Evolutionary conservation across 2,329 filamentous ascomycete genomes (phyloP).

Genomic region (Taxawa tesnikishii): DNA sequence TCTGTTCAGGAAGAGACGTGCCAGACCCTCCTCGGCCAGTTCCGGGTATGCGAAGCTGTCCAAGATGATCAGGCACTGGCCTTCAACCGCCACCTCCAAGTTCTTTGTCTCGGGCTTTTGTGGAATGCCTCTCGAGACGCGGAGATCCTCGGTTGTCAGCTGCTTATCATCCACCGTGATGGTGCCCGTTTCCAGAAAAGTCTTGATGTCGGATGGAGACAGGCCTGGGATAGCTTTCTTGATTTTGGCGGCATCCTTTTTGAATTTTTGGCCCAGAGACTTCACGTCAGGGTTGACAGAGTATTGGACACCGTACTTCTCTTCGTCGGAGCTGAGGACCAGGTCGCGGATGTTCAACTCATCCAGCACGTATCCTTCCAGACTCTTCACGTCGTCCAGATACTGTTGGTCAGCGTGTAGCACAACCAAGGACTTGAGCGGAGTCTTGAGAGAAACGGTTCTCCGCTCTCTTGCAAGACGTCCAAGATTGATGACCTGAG

Average conservation of each 20-base stretch:
- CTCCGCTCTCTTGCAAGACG: slow-evolving; percentile 77
- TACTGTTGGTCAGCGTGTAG: slow-evolving; percentile 76
- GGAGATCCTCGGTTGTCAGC: slow-evolving; percentile 69
- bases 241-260: slow-evolving; percentile 84
- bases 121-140: slow-evolving; percentile 67
- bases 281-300: slow-evolving; percentile 87
- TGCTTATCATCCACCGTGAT: slow-evolving; percentile 79
- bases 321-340: slow-evolving; percentile 74
- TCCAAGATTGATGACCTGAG: slow-evolving; percentile 75
- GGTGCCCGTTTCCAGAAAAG: slow-evolving; percentile 59
- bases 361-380: slow-evolving; percentile 80
- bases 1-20: slow-evolving; percentile 83
- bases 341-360: slow-evolving; percentile 86
- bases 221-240: slow-evolving; percentile 79
- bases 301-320: slow-evolving; percentile 84
- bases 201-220: slow-evolving; percentile 67
- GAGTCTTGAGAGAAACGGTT: slow-evolving; percentile 77
- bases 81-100: slow-evolving; percentile 77
- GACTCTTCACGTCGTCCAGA: slow-evolving; percentile 71
- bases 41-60: slow-evolving; percentile 73
- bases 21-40: slow-evolving; percentile 76
- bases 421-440: slow-evolving; percentile 78
- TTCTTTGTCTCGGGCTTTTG: slow-evolving; percentile 58
- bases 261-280: slow-evolving; percentile 88
- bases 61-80: slow-evolving; percentile 84